Evolutionary conservation across 1,284 basidiomycete genomes (phyloP), one percentile per base, ranked within the genome.

Genomic region (Fomitopsis schrenkii): DNA sequence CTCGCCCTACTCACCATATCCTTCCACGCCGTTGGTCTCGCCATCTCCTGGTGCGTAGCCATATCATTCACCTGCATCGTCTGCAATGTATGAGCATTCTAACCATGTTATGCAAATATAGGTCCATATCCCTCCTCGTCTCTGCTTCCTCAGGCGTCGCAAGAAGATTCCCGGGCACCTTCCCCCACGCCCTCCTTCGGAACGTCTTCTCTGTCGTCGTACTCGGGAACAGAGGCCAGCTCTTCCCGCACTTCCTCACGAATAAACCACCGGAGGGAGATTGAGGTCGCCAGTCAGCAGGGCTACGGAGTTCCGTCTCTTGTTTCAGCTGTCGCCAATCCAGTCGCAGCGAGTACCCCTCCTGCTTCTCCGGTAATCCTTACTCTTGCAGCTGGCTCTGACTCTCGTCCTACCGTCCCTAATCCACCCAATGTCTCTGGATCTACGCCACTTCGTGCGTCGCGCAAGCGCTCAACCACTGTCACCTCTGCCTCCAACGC

Each of bases 391-490:
- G 3, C 50, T 38, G 19, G 60, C 55, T 30, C 48, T 33, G 61
- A 68, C 5, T 67, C 68, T 26, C 42, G 53, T 12, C 35, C 41
- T 54, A 5, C 60, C 41, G 2, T 63, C 62, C n/a, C 30, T 53
- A 1, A 58, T 60, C 12, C 55, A 60, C 9, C 64, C 61, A 1
- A 59, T 62, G 36, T 60, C 17, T 33, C 53, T 52, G 17, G 26
- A 36, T 3, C 52, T 12, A 28, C 61, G 45, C 30, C 57, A 60
- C 19, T 50, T 62, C 36, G 12, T 46, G 1, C 53, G 41, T 2
- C 22, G 41, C 41, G 62, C 63, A 1, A 45, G 48, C 45, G 61
- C 42, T 62, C 64, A 40, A 30, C 58, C 26, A 26, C 57, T 35
- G 36, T 58, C 52, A 41, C 35, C 17, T 46, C 59, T 46, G 30